Base-by-base conservation (phyloP, 306 rosid genomes). In the Malus sylvestris region DNA sequence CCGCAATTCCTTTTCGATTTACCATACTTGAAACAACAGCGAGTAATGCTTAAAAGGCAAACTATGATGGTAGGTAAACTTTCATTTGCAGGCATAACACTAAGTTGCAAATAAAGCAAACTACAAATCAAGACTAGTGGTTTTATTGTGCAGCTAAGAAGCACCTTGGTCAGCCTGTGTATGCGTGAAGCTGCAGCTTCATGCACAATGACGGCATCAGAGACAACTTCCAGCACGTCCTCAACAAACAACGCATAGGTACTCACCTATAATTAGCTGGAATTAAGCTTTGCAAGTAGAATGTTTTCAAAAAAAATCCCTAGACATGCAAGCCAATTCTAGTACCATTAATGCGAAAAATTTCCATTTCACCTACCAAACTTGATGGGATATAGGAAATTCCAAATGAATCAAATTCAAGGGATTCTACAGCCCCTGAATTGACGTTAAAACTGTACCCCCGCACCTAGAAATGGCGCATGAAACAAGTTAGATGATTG, bases 371-470 rank as follows among this genome's bases (percentile, higher is more conserved):
- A 82, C 95, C 77, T 84, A 95, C 97, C 93, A 92, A 84, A 79
- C 93, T 95, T 57, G 97, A 92, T 27, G 98, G 98, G 72, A 92
- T 88, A 70, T 90, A 83, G 63, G 98, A 90, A 75, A 90, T 83
- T 38, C 97, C 98, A 80, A 92, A 95, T 67, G 98, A 92, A 83
- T 92, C 98, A 44, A 95, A 90, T 86, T 95, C 97, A 25, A 95
- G 90, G 71, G 93, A 90, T 81, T 95, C 96, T 70, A 92, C 86
- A 67, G 79, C 96, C 71, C 98, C 97, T 20, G 96, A 90, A 73
- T 89, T 88, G 60, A 95, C 85, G 85, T 90, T 92, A 81, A 95
- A 95, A 77, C 87, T 92, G 80, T 89, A 95, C 42, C 97, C 98
- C 5, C 96, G 92, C 49, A 95, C 96, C 98, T 95, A 68, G 30